These are phyloP conservation scores for Clitocybe nebularis DNA, from an alignment of 1,284 basidiomycete species.

Conservation along the genomic window DNA sequence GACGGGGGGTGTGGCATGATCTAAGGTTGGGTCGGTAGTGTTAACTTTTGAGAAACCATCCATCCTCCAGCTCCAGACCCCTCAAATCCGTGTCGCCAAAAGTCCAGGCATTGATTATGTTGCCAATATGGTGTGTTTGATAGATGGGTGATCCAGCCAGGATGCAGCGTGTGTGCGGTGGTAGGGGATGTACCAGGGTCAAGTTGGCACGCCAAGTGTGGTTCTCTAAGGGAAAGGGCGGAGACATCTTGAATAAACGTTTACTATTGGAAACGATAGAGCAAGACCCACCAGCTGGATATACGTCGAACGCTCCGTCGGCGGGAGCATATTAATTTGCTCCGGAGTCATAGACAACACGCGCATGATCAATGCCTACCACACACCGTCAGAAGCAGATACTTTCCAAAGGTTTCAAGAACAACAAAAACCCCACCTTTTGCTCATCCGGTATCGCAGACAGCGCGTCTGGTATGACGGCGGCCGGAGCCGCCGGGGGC, in stretches of 20 bases:
- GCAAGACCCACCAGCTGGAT: conserved; percentile 56
- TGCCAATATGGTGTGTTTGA: too few species aligned
- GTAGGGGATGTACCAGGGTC: too few species aligned
- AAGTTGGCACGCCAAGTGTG: conserved; percentile 26
- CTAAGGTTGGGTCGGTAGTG: too few species aligned
- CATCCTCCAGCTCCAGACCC: too few species aligned
- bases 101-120: too few species aligned
- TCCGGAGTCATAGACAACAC: conserved; percentile 69
- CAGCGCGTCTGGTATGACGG: conserved; percentile 44
- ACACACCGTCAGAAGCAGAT: too few species aligned
- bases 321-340: conserved; percentile 58
- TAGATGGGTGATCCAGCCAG: too few species aligned
- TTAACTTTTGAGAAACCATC: too few species aligned
- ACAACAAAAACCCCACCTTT: conserved; percentile 36
- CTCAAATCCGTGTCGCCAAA: too few species aligned
- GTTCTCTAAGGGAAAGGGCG: conserved; percentile 20
- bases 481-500: conserved; percentile 11
- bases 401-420: neutral
- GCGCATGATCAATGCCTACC: conserved; percentile 64
- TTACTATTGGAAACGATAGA: neutral
- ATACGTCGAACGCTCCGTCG: conserved; percentile 57
- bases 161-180: too few species aligned
- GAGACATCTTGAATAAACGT: neutral
- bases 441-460: conserved; percentile 66
- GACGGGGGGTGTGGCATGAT: too few species aligned